These are phyloP conservation scores for Ascochyta lentis DNA, from an alignment of 2,329 filamentous ascomycete genomes.

Conservation along the genomic window DNA sequence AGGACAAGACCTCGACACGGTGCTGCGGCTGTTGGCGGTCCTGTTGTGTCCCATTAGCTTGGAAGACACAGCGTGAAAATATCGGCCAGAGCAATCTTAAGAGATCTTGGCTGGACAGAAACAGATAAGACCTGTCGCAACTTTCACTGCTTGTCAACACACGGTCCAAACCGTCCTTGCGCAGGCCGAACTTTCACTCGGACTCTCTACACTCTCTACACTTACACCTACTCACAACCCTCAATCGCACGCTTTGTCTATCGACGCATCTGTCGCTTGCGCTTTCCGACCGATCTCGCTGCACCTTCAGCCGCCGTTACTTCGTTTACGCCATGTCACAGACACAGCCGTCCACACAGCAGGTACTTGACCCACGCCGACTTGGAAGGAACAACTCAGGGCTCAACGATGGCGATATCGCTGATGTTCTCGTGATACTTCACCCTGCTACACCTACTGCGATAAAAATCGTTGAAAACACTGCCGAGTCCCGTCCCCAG, in stretches of 20 bases:
- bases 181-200: constrained; percentile 5
- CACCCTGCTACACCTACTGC: constrained; percentile 79
- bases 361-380: constrained; percentile 79
- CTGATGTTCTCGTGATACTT: constrained; percentile 88
- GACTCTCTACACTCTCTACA: constrained; percentile 9
- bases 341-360: constrained; percentile 75
- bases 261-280: background rate
- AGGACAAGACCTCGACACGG: background rate
- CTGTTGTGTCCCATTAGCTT: constrained; percentile 30
- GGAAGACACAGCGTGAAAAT: constrained; percentile 19
- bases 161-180: constrained; percentile 1
- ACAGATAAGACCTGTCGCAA: background rate
- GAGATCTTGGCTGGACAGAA: background rate
- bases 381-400: constrained; percentile 82
- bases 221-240: constrained; percentile 7
- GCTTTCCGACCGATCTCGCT: background rate
- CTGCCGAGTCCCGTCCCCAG: constrained; percentile 60
- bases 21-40: background rate
- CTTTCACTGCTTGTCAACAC: constrained; percentile 3
- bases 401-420: constrained; percentile 79
- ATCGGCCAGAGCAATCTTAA: background rate
- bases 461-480: constrained; percentile 70
- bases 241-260: background rate
- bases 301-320: background rate
- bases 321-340: constrained; percentile 25